Conservation (phyloP, 768 basidiomycete species). For the Hebeloma cylindrosporum region DNA sequence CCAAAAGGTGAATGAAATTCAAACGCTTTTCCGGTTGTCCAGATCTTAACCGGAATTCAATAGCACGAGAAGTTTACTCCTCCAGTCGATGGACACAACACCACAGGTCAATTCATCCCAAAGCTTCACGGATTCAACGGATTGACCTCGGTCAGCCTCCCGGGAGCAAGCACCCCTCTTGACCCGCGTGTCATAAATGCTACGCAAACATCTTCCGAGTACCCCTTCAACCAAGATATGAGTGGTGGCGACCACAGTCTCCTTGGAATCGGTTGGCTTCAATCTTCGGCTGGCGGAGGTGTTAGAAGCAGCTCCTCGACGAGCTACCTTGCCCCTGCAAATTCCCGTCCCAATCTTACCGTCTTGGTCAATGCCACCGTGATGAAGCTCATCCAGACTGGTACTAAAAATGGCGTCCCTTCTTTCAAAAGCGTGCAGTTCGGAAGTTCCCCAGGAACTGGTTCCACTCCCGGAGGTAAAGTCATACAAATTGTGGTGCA, state of each 20-base stretch:
- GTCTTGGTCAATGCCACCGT: constrained; percentile 36
- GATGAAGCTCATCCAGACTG: constrained; percentile 24
- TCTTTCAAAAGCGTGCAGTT: constrained; percentile 26
- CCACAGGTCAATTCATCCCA: constrained; percentile 34
- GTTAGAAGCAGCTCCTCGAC: constrained; percentile 37
- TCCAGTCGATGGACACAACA: constrained; percentile 38
- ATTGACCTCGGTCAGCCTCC: constrained; percentile 32
- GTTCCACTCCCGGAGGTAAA: too few species aligned
- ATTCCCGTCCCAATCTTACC: constrained; percentile 34
- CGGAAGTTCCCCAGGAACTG: not conserved
- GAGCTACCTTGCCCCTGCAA: constrained; percentile 30
- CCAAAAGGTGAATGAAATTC: constrained; percentile 22
- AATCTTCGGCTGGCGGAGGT: constrained; percentile 31
- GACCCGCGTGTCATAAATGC: constrained; percentile 36
- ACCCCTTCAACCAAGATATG: constrained; percentile 35
- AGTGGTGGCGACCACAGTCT: constrained; percentile 29
- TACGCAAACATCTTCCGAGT: constrained; percentile 33
- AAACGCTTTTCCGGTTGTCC: constrained; percentile 8
- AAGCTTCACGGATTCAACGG: constrained; percentile 35
- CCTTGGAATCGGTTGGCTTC: constrained; percentile 36
- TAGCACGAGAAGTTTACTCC: constrained; percentile 38
- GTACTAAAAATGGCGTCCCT: constrained; percentile 11
- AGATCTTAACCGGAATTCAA: constrained; percentile 1
- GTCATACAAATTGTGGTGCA: constrained; percentile 1
- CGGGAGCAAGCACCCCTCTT: constrained; percentile 28